Conservation (phyloP, 257 asterid genomes). For the Nemophila menziesii region DNA sequence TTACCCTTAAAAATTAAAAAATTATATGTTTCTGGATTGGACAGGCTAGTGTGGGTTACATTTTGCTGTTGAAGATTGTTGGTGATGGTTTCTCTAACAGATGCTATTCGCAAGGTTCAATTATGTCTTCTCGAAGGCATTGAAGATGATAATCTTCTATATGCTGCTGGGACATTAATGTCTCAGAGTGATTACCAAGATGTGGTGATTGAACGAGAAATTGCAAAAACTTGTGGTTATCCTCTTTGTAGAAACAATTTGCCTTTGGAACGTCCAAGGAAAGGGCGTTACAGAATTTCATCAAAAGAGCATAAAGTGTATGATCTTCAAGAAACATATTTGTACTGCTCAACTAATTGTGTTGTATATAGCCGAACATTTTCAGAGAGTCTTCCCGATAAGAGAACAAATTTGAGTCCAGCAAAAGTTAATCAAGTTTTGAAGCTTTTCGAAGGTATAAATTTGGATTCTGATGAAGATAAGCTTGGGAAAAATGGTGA, state of each 20-base stretch:
- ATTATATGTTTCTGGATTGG: neutral
- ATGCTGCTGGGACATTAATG: constrained; percentile 58
- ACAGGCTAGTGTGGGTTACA: neutral
- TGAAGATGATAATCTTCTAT: constrained; percentile 40
- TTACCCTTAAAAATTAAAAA: too few relatives aligned
- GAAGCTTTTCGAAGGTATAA: constrained; percentile 33
- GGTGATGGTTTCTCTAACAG: constrained; percentile 49
- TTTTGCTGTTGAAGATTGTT: constrained; percentile 1
- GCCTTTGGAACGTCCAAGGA: constrained; percentile 53
- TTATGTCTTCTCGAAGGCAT: constrained; percentile 72
- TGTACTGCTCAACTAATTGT: constrained; percentile 73
- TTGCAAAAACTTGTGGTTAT: constrained; percentile 63
- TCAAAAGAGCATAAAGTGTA: constrained; percentile 84
- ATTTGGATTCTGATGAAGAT: constrained; percentile 29
- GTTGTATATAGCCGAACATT: constrained; percentile 62
- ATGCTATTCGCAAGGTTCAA: constrained; percentile 73
- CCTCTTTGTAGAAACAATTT: constrained; percentile 59
- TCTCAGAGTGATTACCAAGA: constrained; percentile 61
- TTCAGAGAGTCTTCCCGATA: constrained; percentile 51
- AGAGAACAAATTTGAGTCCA: constrained; percentile 46
- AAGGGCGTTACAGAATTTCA: constrained; percentile 76
- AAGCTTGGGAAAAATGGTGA: constrained; percentile 42
- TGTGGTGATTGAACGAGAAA: constrained; percentile 76
- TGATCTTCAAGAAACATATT: constrained; percentile 78
- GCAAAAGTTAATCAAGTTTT: constrained; percentile 45